Conservation (phyloP, 352 stramenopile species). For the Globisporangium megalacanthum region DNA sequence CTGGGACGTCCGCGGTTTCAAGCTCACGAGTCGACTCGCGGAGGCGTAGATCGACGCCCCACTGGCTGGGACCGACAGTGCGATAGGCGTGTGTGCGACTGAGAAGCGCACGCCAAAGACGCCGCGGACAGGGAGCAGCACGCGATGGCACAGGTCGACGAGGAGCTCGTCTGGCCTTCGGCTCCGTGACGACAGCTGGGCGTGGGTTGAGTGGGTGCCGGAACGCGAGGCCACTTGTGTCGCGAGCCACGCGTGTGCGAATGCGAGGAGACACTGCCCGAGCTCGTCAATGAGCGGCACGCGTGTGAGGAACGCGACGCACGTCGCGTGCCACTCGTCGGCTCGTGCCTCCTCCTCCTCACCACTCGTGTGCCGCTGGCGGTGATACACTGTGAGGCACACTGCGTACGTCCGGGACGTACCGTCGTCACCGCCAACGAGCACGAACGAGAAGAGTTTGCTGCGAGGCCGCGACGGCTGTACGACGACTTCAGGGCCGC, state of each 20-base stretch:
- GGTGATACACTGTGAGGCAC: conserved; percentile 70
- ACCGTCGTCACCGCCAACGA: conserved; percentile 72
- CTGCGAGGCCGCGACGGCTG: conserved; percentile 37
- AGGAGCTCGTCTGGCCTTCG: conserved; percentile 26
- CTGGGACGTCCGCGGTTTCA: neutral
- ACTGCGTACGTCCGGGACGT: conserved; percentile 64
- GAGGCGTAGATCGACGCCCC: conserved; percentile 47
- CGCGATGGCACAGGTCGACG: conserved; percentile 42
- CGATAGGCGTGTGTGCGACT: conserved; percentile 26
- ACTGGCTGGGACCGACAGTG: conserved; percentile 45
- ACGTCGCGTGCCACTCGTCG: conserved; percentile 57
- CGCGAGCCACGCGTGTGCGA: conserved; percentile 48
- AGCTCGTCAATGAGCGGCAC: conserved; percentile 58
- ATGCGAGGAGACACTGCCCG: conserved; percentile 42
- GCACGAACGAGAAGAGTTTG: conserved; percentile 74
- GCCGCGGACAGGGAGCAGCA: conserved; percentile 56
- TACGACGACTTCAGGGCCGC: conserved; percentile 50
- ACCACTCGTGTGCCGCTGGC: conserved; percentile 7
- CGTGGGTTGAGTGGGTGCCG: neutral
- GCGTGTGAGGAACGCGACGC: conserved; percentile 67
- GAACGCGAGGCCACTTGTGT: neutral
- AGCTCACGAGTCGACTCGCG: conserved; percentile 4
- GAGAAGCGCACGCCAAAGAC: conserved; percentile 60
- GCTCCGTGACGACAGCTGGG: neutral
- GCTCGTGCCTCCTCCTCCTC: conserved; percentile 3